Base-by-base conservation (phyloP, 169 alveolate genomes). In the Babesia ovis region DNA sequence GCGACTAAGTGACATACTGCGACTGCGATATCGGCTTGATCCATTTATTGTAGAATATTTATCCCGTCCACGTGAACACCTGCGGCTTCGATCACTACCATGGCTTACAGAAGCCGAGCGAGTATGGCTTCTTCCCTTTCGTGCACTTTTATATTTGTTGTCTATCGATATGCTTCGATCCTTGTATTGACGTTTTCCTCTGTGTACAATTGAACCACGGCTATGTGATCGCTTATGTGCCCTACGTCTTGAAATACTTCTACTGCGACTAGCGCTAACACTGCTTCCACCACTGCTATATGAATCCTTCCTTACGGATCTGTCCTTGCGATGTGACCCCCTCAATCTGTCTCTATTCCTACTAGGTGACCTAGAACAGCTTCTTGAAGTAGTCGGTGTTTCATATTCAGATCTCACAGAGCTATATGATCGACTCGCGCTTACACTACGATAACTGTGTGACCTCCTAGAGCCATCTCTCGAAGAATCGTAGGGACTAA, bases 31-130 rank as follows among this genome's bases (percentile, higher is more conserved):
- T 20, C 64, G 22, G 22, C 72, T 25, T 31, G 29, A 22, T 11
- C 76, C 20, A 45, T 55, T 18, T 31, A 34, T 48, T 3, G 32
- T 51, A 18, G 22, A 51, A 8, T 34, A 27, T n/a, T 73, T 12
- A 14, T 68, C 53, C 18, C 82, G 22, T 25, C 70, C 27, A 14
- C 77, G 55, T 20, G 58, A 27, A 32, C 43, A 23, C 20, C 73
- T 54, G 66, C 68, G 27, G 22, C 70, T 68, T 20, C 71, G 34
- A 16, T 29, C 37, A 27, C 37, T 29, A 23, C 42, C 39, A 39
- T 56, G 51, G 20, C 67, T 41, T 25, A 75, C 53, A 11, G 58
- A 43, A n/a, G 50, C 16, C 16, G 69, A 29, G 1, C 53, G 39
- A 43, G 68, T 68, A 3, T 35, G 31, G 27, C 23, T 2, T 46